Evolutionary conservation across 768 basidiomycete species (phyloP).

Genomic region (Floccularia luteovirens): DNA sequence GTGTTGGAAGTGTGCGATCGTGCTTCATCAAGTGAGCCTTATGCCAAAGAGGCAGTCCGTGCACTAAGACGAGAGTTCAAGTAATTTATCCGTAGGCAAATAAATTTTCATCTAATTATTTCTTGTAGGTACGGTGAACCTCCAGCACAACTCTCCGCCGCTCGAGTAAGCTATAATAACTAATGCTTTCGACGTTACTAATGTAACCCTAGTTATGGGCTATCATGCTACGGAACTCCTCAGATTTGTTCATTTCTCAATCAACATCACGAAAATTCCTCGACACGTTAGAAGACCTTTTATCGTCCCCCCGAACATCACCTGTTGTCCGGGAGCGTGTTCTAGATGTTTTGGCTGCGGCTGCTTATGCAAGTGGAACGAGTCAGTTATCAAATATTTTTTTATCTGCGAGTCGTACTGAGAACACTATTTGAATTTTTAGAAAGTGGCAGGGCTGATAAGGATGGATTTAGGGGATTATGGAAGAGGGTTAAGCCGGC

Average conservation of each 20-base stretch:
- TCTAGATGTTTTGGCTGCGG: slow-evolving; percentile 75
- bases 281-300: slow-evolving; percentile 69
- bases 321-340: slow-evolving; percentile 80
- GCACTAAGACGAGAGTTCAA: slow-evolving; percentile 85
- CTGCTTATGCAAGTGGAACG: slow-evolving; percentile 58
- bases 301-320: slow-evolving; percentile 52
- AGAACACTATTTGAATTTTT: slow-evolving; percentile 1
- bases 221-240: slow-evolving; percentile 80
- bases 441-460: slow-evolving; percentile 15
- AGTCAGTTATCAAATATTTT: slow-evolving; percentile 21
- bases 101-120: slow-evolving; percentile 3
- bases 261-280: slow-evolving; percentile 72
- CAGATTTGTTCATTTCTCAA: slow-evolving; percentile 62
- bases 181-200: slow-evolving; percentile 3
- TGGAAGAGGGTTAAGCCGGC: slow-evolving; percentile 78
- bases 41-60: slow-evolving; percentile 79
- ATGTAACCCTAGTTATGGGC: slow-evolving; percentile 63
- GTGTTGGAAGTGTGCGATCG: slow-evolving; percentile 85
- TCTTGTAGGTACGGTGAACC: slow-evolving; percentile 62
- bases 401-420: slow-evolving; percentile 1
- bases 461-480: slow-evolving; percentile 55
- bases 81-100: slow-evolving; percentile 22
- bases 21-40: slow-evolving; percentile 60
- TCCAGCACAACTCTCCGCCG: slow-evolving; percentile 67
- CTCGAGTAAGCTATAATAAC: slow-evolving; percentile 38